Evolutionary conservation across 2,329 filamentous ascomycete species (phyloP).

Genomic region (Aspergillus flavus): DNA sequence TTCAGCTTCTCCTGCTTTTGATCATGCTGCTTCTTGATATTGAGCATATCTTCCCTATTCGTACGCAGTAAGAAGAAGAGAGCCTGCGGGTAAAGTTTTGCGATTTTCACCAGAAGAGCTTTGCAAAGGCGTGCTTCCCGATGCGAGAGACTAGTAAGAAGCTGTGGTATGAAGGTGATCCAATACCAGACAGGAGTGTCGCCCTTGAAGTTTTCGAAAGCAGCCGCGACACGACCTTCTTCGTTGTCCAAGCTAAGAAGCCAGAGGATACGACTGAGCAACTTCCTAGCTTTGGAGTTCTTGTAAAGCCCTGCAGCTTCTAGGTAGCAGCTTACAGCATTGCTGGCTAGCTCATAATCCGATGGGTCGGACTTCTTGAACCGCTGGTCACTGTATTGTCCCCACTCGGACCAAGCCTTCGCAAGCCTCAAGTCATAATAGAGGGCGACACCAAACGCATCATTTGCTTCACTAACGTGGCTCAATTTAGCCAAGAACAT

Average conservation of each 20-base stretch:
- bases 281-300: conserved; percentile 91
- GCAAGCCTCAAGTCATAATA: conserved; percentile 95
- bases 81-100: conserved; percentile 92
- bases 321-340: conserved; percentile 92
- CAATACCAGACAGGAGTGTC: conserved; percentile 99
- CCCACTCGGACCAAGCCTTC: conserved; percentile 99
- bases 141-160: conserved; percentile 86
- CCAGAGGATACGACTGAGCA: conserved; percentile 93
- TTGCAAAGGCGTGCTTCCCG: conserved; percentile 88
- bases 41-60: conserved; percentile 88
- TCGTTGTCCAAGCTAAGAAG: conserved; percentile 90
- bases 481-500: conserved; percentile 97
- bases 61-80: conserved; percentile 95
- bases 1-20: conserved; percentile 61
- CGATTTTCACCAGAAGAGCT: conserved; percentile 85
- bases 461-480: conserved; percentile 87
- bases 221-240: conserved; percentile 77
- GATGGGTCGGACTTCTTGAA: conserved; percentile 92
- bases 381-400: conserved; percentile 93
- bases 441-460: conserved; percentile 89
- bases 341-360: conserved; percentile 81
- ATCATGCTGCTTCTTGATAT: conserved; percentile 86
- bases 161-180: conserved; percentile 98
- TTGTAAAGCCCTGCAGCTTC: conserved; percentile 97
- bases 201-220: conserved; percentile 95